These are phyloP conservation scores for Ustilago xerochloae DNA, from an alignment of 1,284 basidiomycete species.

Conservation along the genomic window DNA sequence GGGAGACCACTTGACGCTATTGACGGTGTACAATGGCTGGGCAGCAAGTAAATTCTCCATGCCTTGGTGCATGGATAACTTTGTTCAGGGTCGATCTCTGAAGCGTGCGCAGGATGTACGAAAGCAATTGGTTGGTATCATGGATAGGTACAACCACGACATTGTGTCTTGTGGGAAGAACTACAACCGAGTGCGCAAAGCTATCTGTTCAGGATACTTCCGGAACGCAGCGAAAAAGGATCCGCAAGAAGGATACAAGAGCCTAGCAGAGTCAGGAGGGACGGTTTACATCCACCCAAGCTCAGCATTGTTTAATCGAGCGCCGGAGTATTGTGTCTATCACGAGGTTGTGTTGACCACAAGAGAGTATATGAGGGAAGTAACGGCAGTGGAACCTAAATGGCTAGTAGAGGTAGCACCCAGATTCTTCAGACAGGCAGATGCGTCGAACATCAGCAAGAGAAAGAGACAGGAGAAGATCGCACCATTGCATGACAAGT, in stretches of 20 bases:
- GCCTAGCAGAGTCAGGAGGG: constrained; percentile 83
- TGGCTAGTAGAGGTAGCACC: constrained; percentile 99
- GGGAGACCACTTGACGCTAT: constrained; percentile 92
- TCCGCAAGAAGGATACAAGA: constrained; percentile 80
- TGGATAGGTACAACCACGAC: constrained; percentile 99
- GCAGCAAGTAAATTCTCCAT: constrained; percentile 88
- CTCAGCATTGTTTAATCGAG: constrained; percentile 94
- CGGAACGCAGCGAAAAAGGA: constrained; percentile 76
- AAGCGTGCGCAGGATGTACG: constrained; percentile 96
- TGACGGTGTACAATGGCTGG: constrained; percentile 99
- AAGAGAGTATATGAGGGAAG: constrained; percentile 89
- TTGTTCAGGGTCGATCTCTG: constrained; percentile 96
- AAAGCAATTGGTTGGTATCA: constrained; percentile 96
- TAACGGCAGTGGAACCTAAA: constrained; percentile 95
- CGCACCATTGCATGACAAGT: constrained; percentile 78
- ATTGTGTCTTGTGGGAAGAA: constrained; percentile 90
- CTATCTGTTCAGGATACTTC: constrained; percentile 86
- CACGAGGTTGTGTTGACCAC: constrained; percentile 80
- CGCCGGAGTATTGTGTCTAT: constrained; percentile 80
- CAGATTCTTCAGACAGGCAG: constrained; percentile 96
- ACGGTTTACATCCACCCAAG: constrained; percentile 98
- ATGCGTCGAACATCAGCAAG: constrained; percentile 94
- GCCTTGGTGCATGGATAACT: constrained; percentile 85
- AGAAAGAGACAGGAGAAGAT: constrained; percentile 98
- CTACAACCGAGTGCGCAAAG: constrained; percentile 90